phyloP scores from a whole-genome alignment of 129 eudicot species.

The Artemisia annua region DNA sequence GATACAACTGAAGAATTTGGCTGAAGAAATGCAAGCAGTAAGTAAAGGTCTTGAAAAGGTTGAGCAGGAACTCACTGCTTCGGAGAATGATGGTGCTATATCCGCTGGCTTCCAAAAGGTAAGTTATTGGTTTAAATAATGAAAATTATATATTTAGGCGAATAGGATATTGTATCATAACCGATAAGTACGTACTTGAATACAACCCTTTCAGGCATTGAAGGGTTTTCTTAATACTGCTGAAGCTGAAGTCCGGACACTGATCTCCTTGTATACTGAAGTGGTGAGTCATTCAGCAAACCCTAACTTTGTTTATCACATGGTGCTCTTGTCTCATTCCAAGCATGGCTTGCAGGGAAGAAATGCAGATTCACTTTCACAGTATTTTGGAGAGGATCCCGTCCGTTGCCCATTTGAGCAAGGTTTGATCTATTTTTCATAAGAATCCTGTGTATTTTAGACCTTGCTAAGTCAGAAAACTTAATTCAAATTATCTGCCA shows the following conservation, averaged over 20 bases:
- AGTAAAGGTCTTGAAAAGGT: conserved; percentile 99
- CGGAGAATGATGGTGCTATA: conserved; percentile 78
- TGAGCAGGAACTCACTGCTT: conserved; percentile 91
- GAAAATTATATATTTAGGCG: not conserved
- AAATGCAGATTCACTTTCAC: conserved; percentile 90
- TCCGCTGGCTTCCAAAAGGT: conserved; percentile 87
- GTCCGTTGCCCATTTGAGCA: conserved; percentile 98
- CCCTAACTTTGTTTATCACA: not conserved
- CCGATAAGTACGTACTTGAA: conserved; percentile 4
- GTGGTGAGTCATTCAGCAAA: conserved; percentile 58
- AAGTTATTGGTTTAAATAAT: conserved; percentile 13
- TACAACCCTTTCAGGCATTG: conserved; percentile 56
- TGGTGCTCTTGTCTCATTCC: conserved; percentile 17
- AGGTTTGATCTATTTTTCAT: conserved; percentile 48
- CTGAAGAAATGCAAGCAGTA: conserved; percentile 99
- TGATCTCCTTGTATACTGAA: conserved; percentile 81
- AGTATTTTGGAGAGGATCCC: conserved; percentile 97
- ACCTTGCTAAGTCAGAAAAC: not conserved
- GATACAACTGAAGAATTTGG: conserved; percentile 95
- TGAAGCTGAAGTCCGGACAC: conserved; percentile 96
- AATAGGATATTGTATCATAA: not conserved
- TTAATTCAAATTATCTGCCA: not conserved
- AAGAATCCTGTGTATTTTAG: not conserved
- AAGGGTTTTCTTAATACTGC: conserved; percentile 91
- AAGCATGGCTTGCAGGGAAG: conserved; percentile 70